These are phyloP conservation scores for Cladosporium velox DNA, from an alignment of 2,329 filamentous ascomycete species.

Conservation along the genomic window DNA sequence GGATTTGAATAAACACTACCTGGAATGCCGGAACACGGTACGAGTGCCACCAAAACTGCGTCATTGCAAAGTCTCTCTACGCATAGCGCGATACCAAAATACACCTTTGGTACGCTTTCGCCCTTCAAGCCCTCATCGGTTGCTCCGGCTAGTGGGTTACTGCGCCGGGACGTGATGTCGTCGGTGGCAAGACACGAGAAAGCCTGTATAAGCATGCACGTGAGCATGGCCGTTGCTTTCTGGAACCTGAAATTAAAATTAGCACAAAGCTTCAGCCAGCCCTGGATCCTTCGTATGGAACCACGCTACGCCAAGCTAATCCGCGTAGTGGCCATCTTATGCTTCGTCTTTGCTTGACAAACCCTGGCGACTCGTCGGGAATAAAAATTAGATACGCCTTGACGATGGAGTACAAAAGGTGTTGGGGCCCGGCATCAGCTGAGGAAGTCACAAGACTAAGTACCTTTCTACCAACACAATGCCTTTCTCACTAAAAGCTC, in stretches of 20 bases:
- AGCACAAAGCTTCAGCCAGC: slow-evolving; percentile 3
- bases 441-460: neutral
- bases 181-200: slow-evolving; percentile 9
- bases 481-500: slow-evolving; percentile 10
- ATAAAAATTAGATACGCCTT: neutral
- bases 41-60: neutral
- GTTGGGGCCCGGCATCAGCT: slow-evolving; percentile 1
- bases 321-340: slow-evolving; percentile 3
- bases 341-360: slow-evolving; percentile 11
- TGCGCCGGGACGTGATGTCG: neutral
- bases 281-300: slow-evolving; percentile 1
- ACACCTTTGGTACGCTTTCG: neutral
- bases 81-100: neutral
- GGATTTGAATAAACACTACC: neutral
- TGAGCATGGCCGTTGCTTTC: neutral
- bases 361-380: slow-evolving; percentile 2
- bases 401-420: slow-evolving; percentile 10
- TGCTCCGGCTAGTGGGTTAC: neutral
- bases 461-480: neutral
- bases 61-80: neutral
- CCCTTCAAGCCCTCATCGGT: neutral
- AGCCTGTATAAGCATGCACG: neutral
- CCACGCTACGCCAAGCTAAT: slow-evolving; percentile 9
- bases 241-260: slow-evolving; percentile 10
- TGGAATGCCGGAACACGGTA: neutral